Percentiles rank a stretch among this genome's conserved stretches.
These are phyloP conservation scores for Cryphonectria nitschkei DNA, from an alignment of 2,329 filamentous ascomycete genomes.

Conservation along the genomic window DNA sequence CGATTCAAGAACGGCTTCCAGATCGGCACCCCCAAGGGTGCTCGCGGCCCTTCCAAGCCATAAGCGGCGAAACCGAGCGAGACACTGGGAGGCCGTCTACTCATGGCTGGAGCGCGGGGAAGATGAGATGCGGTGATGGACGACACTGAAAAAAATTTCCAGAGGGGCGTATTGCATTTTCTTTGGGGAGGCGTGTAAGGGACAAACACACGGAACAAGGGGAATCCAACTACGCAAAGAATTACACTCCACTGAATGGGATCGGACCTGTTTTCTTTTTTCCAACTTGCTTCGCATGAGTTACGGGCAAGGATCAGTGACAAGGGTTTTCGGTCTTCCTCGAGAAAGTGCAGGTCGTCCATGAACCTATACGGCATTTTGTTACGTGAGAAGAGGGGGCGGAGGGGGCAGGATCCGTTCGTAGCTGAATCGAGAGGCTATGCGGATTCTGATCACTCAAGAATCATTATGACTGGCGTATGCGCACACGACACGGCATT, in stretches of 20 bases:
- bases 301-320: slow-evolving; percentile 24
- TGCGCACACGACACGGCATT: background rate
- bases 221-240: slow-evolving; percentile 36
- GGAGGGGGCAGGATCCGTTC: slow-evolving; percentile 25
- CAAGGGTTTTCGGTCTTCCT: slow-evolving; percentile 28
- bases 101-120: background rate
- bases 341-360: slow-evolving; percentile 28
- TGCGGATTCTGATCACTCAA: slow-evolving; percentile 21
- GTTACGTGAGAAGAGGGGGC: slow-evolving; percentile 9
- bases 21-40: slow-evolving; percentile 81
- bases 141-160: slow-evolving; percentile 12
- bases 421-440: slow-evolving; percentile 30
- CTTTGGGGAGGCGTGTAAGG: slow-evolving; percentile 18
- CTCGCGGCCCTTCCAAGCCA: slow-evolving; percentile 64
- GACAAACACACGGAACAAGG: slow-evolving; percentile 23
- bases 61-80: slow-evolving; percentile 33
- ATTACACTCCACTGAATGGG: slow-evolving; percentile 21
- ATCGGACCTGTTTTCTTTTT: slow-evolving; percentile 28
- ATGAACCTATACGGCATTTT: slow-evolving; percentile 29
- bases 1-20: slow-evolving; percentile 99
- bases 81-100: slow-evolving; percentile 11
- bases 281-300: slow-evolving; percentile 27
- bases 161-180: slow-evolving; percentile 26
- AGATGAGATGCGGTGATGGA: slow-evolving; percentile 27
- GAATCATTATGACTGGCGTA: slow-evolving; percentile 10